A percentile compares a stretch with the other conserved stretches of the same genome.
Conservation (phyloP, 306 rosid species). For the Cotoneaster glaucophyllus region DNA sequence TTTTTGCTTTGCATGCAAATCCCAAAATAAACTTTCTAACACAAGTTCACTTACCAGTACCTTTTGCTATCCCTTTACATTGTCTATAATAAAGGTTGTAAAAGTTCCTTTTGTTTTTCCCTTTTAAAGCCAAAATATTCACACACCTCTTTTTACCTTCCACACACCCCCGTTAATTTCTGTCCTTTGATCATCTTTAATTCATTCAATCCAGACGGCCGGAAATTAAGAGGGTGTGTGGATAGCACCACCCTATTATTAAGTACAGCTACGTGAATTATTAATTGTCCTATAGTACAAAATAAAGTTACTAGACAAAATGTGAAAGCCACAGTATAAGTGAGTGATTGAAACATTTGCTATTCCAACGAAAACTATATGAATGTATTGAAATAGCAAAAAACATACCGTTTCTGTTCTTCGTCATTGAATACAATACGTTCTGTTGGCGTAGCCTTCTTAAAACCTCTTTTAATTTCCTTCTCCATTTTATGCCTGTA, state of each 20-base stretch:
- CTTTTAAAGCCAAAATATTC: not conserved
- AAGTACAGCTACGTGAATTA: not conserved
- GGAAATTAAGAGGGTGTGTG: too few species aligned
- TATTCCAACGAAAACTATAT: not conserved
- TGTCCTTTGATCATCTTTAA: too few species aligned
- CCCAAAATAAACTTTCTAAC: not conserved
- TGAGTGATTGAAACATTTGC: not conserved
- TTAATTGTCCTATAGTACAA: not conserved
- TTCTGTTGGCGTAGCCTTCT: slow-evolving; percentile 45
- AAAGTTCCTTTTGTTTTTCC: not conserved
- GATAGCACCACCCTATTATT: too few species aligned
- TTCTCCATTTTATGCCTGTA: slow-evolving; percentile 62
- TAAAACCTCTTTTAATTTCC: slow-evolving; percentile 54
- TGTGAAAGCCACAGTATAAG: not conserved
- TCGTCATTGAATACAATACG: slow-evolving; percentile 90
- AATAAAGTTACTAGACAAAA: not conserved
- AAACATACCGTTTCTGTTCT: slow-evolving; percentile 74
- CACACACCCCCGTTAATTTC: too few species aligned
- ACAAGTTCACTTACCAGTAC: not conserved
- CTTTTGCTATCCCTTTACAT: not conserved
- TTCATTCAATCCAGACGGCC: too few species aligned
- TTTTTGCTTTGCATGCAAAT: too few species aligned
- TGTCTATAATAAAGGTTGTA: not conserved
- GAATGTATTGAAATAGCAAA: not conserved
- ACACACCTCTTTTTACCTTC: too few species aligned